Percentiles rank a stretch among this genome's conserved stretches.
phyloP scores from a whole-genome alignment of 495 filamentous ascomycete species.

The Penicillium arizonense region DNA sequence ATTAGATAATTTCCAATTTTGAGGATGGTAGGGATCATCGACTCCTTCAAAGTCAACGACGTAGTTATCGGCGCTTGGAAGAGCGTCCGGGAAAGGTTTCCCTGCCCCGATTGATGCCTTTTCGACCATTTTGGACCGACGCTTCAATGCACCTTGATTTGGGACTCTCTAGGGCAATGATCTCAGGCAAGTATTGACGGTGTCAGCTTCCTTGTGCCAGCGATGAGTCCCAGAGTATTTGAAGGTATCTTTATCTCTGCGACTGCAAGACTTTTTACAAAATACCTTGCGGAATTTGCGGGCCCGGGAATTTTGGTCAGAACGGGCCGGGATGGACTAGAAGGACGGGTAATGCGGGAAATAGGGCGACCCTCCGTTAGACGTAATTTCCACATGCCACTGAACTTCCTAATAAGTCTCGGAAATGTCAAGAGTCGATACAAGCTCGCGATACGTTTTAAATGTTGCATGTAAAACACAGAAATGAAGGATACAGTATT shows the following conservation, averaged over 20 bases:
- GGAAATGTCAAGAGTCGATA: background rate
- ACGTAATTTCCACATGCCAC: no score
- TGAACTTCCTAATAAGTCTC: no score
- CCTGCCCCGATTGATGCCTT: slow-evolving; percentile 27
- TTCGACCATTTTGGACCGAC: slow-evolving; percentile 2
- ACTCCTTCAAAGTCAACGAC: slow-evolving; percentile 53
- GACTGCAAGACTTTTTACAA: background rate
- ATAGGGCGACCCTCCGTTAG: no score
- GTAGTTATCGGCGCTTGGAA: slow-evolving; percentile 42
- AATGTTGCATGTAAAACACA: no score
- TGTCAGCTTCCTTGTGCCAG: no score
- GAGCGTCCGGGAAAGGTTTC: slow-evolving; percentile 39
- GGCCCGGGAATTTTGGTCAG: background rate
- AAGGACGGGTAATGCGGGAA: background rate
- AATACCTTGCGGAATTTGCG: background rate
- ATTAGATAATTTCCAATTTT: slow-evolving; percentile 46
- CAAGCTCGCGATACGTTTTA: no score
- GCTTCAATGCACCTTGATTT: no score
- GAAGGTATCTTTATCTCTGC: no score
- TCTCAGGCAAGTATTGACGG: no score
- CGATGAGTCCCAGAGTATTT: no score
- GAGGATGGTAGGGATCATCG: slow-evolving; percentile 50
- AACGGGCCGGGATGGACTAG: no score
- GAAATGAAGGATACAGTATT: background rate
- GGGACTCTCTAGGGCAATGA: no score